Conservation (phyloP, 176 grass and related monocot genomes). For the Dendrocalamus sinicus region DNA sequence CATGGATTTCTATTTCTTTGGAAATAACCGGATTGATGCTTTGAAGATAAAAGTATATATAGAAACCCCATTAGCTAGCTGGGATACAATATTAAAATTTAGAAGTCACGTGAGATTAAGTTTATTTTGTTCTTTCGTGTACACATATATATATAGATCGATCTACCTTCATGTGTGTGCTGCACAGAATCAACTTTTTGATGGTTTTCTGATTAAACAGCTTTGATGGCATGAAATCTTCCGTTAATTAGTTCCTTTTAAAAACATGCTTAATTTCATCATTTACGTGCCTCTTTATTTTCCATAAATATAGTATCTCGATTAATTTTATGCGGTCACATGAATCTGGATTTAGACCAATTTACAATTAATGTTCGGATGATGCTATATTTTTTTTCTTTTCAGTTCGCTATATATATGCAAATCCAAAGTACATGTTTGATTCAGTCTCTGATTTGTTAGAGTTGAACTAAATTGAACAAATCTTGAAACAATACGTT, state of each 20-base stretch:
- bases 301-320: not conserved
- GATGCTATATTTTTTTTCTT: not conserved
- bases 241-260: not conserved
- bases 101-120: not conserved
- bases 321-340: not conserved
- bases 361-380: not conserved
- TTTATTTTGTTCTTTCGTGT: not conserved
- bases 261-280: not conserved
- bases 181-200: not conserved
- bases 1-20: not conserved
- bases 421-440: not conserved
- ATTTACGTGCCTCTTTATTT: not conserved
- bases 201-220: not conserved
- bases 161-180: not conserved
- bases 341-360: not conserved
- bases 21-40: not conserved
- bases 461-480: not conserved
- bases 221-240: constrained; percentile 19
- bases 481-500: not conserved
- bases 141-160: not conserved
- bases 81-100: not conserved
- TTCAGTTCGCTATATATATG: not conserved
- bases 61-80: not conserved
- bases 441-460: not conserved
- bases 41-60: not conserved